Evolutionary conservation across 805 yeast genomes (phyloP).

Genomic region (Yamadazyma akitaensis): DNA sequence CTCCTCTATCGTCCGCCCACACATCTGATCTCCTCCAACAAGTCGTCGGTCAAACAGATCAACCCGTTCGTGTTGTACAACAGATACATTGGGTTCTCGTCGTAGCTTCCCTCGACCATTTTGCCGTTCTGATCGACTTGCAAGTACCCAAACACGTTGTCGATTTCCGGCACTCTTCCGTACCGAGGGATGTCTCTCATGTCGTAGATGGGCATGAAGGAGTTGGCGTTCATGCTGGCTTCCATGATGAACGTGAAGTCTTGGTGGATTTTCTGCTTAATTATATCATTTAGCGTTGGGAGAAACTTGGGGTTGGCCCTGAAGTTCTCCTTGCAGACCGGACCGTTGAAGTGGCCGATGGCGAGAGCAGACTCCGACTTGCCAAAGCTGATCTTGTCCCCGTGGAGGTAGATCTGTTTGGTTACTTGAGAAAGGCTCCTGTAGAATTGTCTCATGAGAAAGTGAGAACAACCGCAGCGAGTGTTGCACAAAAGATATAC

Average conservation of each 20-base stretch:
- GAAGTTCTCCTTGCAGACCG: constrained; percentile 9
- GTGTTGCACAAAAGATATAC: too few relatives aligned
- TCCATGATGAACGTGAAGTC: constrained; percentile 58
- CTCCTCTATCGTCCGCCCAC: not conserved
- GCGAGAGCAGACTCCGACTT: constrained; percentile 5
- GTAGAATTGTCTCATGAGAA: not conserved
- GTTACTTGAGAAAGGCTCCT: constrained; percentile 11
- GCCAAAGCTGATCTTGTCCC: constrained; percentile 11
- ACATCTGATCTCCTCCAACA: constrained; percentile 36
- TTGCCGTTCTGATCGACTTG: constrained; percentile 53
- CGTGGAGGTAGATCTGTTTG: constrained; percentile 12
- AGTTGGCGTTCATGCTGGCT: constrained; percentile 48
- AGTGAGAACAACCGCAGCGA: too few relatives aligned
- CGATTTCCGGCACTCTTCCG: constrained; percentile 67
- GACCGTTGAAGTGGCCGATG: constrained; percentile 9
- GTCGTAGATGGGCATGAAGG: constrained; percentile 70
- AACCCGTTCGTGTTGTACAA: constrained; percentile 32
- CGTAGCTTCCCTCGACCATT: constrained; percentile 54
- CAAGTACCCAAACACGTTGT: constrained; percentile 69
- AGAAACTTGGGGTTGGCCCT: constrained; percentile 29
- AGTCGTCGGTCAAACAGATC: constrained; percentile 48
- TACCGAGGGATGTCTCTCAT: constrained; percentile 60
- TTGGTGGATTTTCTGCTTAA: constrained; percentile 23
- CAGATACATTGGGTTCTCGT: constrained; percentile 58
- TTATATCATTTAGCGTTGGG: constrained; percentile 23